Base-by-base conservation (phyloP, 495 filamentous ascomycete genomes). In the Talaromyces proteolyticus region DNA sequence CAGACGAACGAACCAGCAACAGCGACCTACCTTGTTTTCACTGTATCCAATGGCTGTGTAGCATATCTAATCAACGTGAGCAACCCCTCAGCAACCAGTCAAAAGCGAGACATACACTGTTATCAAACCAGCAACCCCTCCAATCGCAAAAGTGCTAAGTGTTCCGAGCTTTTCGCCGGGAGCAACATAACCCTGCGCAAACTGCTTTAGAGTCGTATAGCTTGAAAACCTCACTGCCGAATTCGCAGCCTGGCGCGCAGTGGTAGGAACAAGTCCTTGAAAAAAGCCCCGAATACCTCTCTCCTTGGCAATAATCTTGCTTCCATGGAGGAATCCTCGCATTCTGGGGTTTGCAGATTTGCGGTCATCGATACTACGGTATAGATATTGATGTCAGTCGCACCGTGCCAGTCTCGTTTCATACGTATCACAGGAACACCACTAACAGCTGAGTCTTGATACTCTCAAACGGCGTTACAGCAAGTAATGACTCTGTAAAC, bases 401-500 rank as follows among this genome's bases (percentile, higher is more conserved):
- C 18, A 17, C 14, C 16, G 7, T 25, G 8, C 16, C 20, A 22
- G 17, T 44, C 7, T n/a, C n/a, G n/a, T n/a, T n/a, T n/a, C n/a
- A n/a, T 24, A 22, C 22, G 8, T 24, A 25, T 3, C 7, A 2
- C 2, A 17, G 43, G 4, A 11, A 10, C 0, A 20, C 8, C 0
- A 36, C 45, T 29, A 56, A 89, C 85, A 96, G 64, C 55, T 89
- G 90, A 24, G 93, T 98, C 72, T 98, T 98, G 64, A 98, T 96
- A 63, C 88, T 93, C 70, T 98, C 93, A 57, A 95, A 96, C 0
- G 93, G 93, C 3, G 93, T 98, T 26, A 98, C 93, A 6, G 93
- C 93, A 1, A 98, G 67, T 21, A 97, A 67, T 2, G 89, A 95
- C 68, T 98, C 93, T 0, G 90, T 97, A 53, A 93, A 86, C 16